A percentile compares a stretch with the other conserved stretches of the same genome.
phyloP scores from a whole-genome alignment of 2,329 filamentous ascomycete species.

The Ceratocystis ficicola region DNA sequence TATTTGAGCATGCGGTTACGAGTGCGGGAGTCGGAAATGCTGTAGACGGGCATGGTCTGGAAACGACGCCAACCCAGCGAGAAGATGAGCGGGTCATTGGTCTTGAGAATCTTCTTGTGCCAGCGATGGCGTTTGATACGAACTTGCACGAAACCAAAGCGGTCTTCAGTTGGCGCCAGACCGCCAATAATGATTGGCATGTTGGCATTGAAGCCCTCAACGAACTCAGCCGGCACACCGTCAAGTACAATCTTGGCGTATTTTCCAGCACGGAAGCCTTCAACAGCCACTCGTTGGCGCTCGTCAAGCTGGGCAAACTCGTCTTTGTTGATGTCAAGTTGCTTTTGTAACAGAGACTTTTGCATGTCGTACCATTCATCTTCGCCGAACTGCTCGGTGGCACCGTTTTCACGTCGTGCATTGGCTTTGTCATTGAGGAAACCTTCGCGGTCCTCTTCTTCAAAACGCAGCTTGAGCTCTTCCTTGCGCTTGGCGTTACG shows the following conservation, averaged over 20 bases:
- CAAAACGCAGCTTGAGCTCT: slow-evolving; percentile 85
- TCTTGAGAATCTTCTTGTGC: slow-evolving; percentile 99
- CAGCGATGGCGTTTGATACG: slow-evolving; percentile 94
- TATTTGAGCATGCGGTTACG: slow-evolving; percentile 98
- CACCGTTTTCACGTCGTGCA: slow-evolving; percentile 55
- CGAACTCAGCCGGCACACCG: slow-evolving; percentile 82
- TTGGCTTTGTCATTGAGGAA: slow-evolving; percentile 81
- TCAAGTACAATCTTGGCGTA: slow-evolving; percentile 88
- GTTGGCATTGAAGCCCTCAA: slow-evolving; percentile 64
- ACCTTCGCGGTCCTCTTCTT: slow-evolving; percentile 95
- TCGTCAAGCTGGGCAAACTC: slow-evolving; percentile 86
- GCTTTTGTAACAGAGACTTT: slow-evolving; percentile 88
- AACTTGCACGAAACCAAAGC: slow-evolving; percentile 90
- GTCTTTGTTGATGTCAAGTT: slow-evolving; percentile 89
- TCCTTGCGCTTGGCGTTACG: slow-evolving; percentile 87
- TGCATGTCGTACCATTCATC: slow-evolving; percentile 98
- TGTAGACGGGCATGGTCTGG: slow-evolving; percentile 85
- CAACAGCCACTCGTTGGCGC: slow-evolving; percentile 66
- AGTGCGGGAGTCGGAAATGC: slow-evolving; percentile 83
- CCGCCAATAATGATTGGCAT: slow-evolving; percentile 82
- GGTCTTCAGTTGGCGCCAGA: slow-evolving; percentile 83
- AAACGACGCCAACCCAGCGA: slow-evolving; percentile 93
- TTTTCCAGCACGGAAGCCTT: slow-evolving; percentile 82
- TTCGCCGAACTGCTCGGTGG: slow-evolving; percentile 75
- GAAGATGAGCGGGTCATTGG: slow-evolving; percentile 93